A percentile compares a stretch with the other conserved stretches of the same genome.
Conservation (phyloP, 257 asterid genomes). For the Solanum paucissectum region DNA sequence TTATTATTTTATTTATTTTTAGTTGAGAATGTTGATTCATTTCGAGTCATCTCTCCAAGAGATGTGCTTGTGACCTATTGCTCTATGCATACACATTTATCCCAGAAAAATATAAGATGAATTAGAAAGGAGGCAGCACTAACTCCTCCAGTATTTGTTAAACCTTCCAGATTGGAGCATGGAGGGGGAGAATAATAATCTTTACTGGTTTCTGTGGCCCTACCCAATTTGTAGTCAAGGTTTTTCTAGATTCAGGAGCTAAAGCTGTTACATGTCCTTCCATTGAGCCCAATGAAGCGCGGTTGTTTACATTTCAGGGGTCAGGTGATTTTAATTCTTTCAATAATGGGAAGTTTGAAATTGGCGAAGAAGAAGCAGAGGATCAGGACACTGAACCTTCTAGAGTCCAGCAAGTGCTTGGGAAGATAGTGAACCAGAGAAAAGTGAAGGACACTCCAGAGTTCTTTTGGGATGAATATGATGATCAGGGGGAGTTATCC, state of each 20-base stretch:
- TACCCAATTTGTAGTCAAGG: slow-evolving; percentile 53
- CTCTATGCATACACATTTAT: neutral
- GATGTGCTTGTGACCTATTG: neutral
- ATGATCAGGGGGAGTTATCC: slow-evolving; percentile 74
- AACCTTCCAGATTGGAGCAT: slow-evolving; percentile 59
- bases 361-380: slow-evolving; percentile 66
- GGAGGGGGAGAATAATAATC: slow-evolving; percentile 85
- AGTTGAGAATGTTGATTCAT: neutral
- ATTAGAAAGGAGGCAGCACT: neutral
- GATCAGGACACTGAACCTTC: slow-evolving; percentile 35
- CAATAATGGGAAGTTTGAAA: slow-evolving; percentile 75
- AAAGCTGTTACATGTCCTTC: slow-evolving; percentile 88
- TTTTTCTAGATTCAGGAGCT: slow-evolving; percentile 82
- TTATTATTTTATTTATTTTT: neutral
- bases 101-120: neutral
- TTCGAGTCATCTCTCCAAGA: neutral
- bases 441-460: slow-evolving; percentile 30
- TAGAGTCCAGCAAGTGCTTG: slow-evolving; percentile 64
- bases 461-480: slow-evolving; percentile 45
- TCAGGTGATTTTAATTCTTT: slow-evolving; percentile 57
- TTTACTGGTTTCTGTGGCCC: slow-evolving; percentile 83
- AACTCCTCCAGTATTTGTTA: slow-evolving; percentile 4
- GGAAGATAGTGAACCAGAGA: slow-evolving; percentile 79
- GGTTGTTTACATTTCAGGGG: slow-evolving; percentile 47
- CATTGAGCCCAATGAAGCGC: slow-evolving; percentile 67